Base-by-base conservation (phyloP, 192 early-diverging fungal species). In the Rhizoclosmatium globosum region DNA sequence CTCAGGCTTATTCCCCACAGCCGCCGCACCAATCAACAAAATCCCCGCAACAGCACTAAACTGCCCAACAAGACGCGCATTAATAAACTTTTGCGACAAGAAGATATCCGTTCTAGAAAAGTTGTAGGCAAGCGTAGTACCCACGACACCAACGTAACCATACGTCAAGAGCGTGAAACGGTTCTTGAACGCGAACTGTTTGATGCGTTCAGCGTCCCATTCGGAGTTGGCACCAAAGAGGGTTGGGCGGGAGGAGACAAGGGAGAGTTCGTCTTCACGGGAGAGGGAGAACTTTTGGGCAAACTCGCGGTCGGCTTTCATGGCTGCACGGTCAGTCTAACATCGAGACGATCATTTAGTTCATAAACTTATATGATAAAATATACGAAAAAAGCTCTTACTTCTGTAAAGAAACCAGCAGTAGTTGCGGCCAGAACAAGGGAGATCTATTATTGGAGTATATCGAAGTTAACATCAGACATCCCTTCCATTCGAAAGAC, bases 341-440 rank as follows among this genome's bases (percentile, higher is more conserved):
- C 31, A 31, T 31, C 31, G 31, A 31, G 31, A 31, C 31, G 31
- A 31, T 31, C 31, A 31, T 31, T 31, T 31, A 31, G 31, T 31
- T 31, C 31, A 31, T 31, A 31, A 31, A 31, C 31, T 31, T 31
- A 31, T 31, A 31, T 31, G 31, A 31, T 31, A 31, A 31, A 31
- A 31, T 31, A 31, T 31, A 31, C 31, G 0, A 0, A 31, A 31
- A 31, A 31, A 31, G 31, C 31, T 31, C 31, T 31, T 31, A 31
- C 31, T 39, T 58, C 62, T 7, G 79, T 80, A 43, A 83, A 83
- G 61, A 83, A 83, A n/a, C 73, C 82, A 21, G 64, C 82, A 17
- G 82, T 83, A 6, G 66, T 57, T n/a, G 68, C 58, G 15, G 60
- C 78, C 3, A 79, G 21, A 47, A 79, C 60, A 7, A 73, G 58